Evolutionary conservation across 345 rosid species (phyloP).

Genomic region (Salix dunnii): DNA sequence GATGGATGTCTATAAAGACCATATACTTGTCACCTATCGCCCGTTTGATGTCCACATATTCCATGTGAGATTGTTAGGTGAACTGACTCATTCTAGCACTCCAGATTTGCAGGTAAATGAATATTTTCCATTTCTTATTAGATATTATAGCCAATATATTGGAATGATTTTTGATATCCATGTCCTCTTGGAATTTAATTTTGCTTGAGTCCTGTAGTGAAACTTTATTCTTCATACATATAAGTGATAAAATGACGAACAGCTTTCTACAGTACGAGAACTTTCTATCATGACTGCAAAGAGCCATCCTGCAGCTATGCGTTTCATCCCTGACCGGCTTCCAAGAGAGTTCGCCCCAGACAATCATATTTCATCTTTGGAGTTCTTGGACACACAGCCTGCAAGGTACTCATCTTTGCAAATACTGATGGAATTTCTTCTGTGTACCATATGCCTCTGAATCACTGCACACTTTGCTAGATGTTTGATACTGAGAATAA

Average conservation of each 20-base stretch:
- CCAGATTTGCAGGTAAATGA: constrained; percentile 79
- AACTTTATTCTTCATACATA: constrained; percentile 54
- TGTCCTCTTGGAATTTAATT: constrained; percentile 19
- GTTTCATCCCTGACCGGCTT: constrained; percentile 86
- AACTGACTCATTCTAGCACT: constrained; percentile 68
- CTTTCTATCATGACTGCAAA: constrained; percentile 98
- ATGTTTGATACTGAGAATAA: constrained; percentile 85
- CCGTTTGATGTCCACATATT: constrained; percentile 92
- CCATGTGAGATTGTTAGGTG: constrained; percentile 70
- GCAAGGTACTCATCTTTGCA: constrained; percentile 53
- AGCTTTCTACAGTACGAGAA: constrained; percentile 99
- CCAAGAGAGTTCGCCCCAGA: constrained; percentile 46
- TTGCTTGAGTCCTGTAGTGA: constrained; percentile 28
- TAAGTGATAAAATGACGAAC: constrained; percentile 99
- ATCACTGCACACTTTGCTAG: constrained; percentile 38
- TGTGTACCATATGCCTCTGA: constrained; percentile 27
- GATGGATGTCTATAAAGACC: constrained; percentile 89
- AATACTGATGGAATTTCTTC: constrained; percentile 11
- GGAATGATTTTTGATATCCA: neutral
- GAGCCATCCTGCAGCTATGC: constrained; percentile 99
- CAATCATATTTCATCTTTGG: constrained; percentile 46
- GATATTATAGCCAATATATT: neutral
- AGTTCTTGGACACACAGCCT: constrained; percentile 60
- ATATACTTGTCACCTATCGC: constrained; percentile 79
- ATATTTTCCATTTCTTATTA: constrained; percentile 16